Base-by-base conservation (phyloP, 2,329 filamentous ascomycete species). In the Aspergillus latus region DNA sequence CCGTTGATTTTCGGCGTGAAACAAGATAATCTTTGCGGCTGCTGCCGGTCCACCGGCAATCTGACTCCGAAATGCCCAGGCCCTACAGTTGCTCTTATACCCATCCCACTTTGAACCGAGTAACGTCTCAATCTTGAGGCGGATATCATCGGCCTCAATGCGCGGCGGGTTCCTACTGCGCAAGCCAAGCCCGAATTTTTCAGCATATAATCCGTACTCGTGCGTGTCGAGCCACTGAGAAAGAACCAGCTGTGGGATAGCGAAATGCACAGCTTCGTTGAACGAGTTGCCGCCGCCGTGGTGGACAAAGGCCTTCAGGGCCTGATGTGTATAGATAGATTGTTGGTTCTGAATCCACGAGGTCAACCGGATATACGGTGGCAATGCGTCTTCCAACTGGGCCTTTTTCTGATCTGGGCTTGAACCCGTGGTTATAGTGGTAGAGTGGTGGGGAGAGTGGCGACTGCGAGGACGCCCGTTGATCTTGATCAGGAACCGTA, bases 271-370 rank as follows among this genome's bases (percentile, higher is more conserved):
- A 10, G 43, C 43, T 15, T 45, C 43, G 43, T 45, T 45, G 43
- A 45, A 45, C 11, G 43, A 45, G 43, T 45, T 45, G 43, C 43
- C 43, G 43, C 43, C 43, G 43, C 43, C 43, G 43, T 45, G 43
- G 43, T 45, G 43, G 26, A 21, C 28, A n/a, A 45, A 45, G 26
- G 43, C 43, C 1, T 45, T 45, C 1, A 45, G 26, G 26, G 43
- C 43, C 1, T 5, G 43, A 7, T 45, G 43, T 2, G 43, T 29
- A 28, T 45, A 45, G 28, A 45, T 7, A 0, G 26, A 6, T 28
- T 28, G 26, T 30, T 45, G 43, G 43, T 45, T 45, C 15, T 29
- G 13, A 28, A 45, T 45, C 43, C 43, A 45, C 11, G 13, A 11
- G 0, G 43, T 45, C 9, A 45, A n/a, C 1, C 28, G 43, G 26